These are phyloP conservation scores for Ilyonectria sp. DNA, from an alignment of 2,329 filamentous ascomycete species.

Conservation along the genomic window DNA sequence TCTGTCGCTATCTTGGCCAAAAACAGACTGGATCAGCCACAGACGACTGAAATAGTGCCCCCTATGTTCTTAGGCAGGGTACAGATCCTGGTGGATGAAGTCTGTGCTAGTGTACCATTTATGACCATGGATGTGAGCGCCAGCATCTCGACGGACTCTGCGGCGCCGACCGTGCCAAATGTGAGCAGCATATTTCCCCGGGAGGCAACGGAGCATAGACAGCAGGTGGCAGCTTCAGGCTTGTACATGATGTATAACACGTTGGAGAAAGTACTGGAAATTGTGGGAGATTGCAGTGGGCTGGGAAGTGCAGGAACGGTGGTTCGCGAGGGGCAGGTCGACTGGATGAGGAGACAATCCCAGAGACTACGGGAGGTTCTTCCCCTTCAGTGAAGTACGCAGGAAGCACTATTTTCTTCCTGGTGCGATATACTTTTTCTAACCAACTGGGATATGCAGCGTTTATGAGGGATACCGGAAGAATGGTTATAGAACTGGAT, in stretches of 20 bases:
- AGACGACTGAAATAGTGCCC: neutral
- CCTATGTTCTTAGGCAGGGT: neutral
- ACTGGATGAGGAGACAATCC: conserved; percentile 7
- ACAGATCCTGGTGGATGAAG: conserved; percentile 24
- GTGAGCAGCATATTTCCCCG: neutral
- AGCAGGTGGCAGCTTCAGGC: conserved; percentile 9
- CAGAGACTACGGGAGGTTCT: conserved; percentile 8
- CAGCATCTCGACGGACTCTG: neutral
- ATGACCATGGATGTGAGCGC: conserved; percentile 16
- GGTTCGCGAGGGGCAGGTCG: conserved; percentile 13
- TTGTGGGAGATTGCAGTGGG: neutral
- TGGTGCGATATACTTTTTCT: neutral
- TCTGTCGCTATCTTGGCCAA: neutral
- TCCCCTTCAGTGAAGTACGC: neutral
- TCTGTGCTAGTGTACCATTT: conserved; percentile 28
- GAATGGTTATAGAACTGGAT: conserved; percentile 4
- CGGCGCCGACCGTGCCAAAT: neutral
- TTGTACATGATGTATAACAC: conserved; percentile 12
- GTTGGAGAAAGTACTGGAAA: neutral
- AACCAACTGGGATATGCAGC: neutral
- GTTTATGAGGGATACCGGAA: conserved; percentile 3
- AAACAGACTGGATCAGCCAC: neutral
- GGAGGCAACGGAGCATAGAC: neutral
- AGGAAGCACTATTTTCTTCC: neutral
- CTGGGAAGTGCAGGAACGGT: neutral